Evolutionary conservation across 306 rosid genomes (phyloP).

Genomic region (Macrotyloma uniflorum): DNA sequence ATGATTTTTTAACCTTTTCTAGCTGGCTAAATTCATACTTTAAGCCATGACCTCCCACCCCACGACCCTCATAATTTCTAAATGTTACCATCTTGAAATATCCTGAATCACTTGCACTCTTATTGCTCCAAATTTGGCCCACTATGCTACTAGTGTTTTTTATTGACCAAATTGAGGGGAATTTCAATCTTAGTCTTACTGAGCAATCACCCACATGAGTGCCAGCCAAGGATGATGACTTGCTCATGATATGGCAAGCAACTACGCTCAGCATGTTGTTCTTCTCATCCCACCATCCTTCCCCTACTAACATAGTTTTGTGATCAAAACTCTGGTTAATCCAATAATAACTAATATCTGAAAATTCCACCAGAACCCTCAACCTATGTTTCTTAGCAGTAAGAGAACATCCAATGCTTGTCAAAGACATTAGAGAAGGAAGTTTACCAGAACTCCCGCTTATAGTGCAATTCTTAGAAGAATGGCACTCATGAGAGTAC

Average conservation of each 20-base stretch:
- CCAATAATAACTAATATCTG: neutral
- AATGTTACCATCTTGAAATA: slow-evolving; percentile 52
- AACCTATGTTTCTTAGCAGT: slow-evolving; percentile 3
- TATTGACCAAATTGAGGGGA: slow-evolving; percentile 61
- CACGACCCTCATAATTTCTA: neutral
- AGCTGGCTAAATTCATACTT: slow-evolving; percentile 56
- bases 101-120: slow-evolving; percentile 39
- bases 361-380: slow-evolving; percentile 46
- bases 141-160: slow-evolving; percentile 38
- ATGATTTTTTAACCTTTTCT: slow-evolving; percentile 42
- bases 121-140: slow-evolving; percentile 72
- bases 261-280: slow-evolving; percentile 39
- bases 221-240: slow-evolving; percentile 36
- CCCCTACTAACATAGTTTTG: slow-evolving; percentile 50
- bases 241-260: slow-evolving; percentile 47
- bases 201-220: slow-evolving; percentile 65
- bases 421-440: slow-evolving; percentile 43
- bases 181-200: slow-evolving; percentile 46
- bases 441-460: slow-evolving; percentile 22
- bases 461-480: slow-evolving; percentile 49
- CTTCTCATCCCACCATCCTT: slow-evolving; percentile 65
- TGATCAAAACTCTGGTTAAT: slow-evolving; percentile 37
- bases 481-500: slow-evolving; percentile 46
- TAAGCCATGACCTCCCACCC: neutral
- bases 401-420: slow-evolving; percentile 40